Evolutionary conservation across 345 rosid species (phyloP), one percentile per base, ranked within the genome.

Genomic region (Lenwebbia sp.): DNA sequence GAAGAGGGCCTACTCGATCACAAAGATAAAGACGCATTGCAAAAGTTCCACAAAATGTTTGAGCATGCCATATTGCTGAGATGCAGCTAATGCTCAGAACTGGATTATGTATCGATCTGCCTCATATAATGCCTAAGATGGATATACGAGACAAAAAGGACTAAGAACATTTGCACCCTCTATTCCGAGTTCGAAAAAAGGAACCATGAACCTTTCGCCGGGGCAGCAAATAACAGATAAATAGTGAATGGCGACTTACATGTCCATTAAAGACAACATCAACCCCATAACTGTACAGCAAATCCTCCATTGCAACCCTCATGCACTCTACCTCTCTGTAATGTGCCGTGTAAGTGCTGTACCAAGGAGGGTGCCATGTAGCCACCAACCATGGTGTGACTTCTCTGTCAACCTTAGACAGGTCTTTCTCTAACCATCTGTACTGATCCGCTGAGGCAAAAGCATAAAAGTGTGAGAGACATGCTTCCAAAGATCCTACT

Each of bases 361-460:
- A 97, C 99, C 99, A 97, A 57, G 98, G 98, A 85, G 93, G 86
- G 58, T 94, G 95, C 98, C 99, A 96, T 54, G 94, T 88, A 88
- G 96, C 99, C 86, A 95, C 90, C 86, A 95, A 84, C 99, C 99
- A 97, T 82, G 99, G 98, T 60, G 99, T 97, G 85, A 92, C 91
- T 82, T 88, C 84, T 87, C 99, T 89, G 91, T 97, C 75, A 22
- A 95, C 90, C 37, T 89, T 89, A 23, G 87, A 89, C 65, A 97
- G 89, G 87, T 97, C 96, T 33, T 86, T 88, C 90, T 94, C 94
- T 84, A 96, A 91, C 99, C 99, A 97, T 52, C 85, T 89, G 90
- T 92, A 95, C 86, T 97, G 98, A 86, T 91, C 95, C 26, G 93
- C 99, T 97, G 92, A 84, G 84, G 12, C 54, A 60, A 76, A 82